A percentile compares a stretch with the other conserved stretches of the same genome.
Evolutionary conservation across 306 rosid species (phyloP).

Genomic region (Cajanus cajan): DNA sequence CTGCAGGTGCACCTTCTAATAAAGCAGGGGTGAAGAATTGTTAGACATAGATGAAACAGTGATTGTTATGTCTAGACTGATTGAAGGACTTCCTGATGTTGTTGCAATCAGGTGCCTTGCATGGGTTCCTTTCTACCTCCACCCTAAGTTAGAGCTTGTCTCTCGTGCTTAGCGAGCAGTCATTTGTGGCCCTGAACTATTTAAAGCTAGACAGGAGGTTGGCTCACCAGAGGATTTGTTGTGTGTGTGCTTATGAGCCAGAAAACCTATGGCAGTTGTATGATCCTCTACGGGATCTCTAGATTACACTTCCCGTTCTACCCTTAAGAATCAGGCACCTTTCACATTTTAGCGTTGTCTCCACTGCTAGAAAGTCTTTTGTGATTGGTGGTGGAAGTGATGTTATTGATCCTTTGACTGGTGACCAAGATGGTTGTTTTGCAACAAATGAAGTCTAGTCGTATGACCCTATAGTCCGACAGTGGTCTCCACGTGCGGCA

Average conservation of each 20-base stretch:
- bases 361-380: constrained; percentile 80
- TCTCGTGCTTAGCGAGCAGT: constrained; percentile 85
- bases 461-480: constrained; percentile 76
- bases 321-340: constrained; percentile 91
- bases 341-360: constrained; percentile 86
- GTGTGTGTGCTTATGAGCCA: constrained; percentile 92
- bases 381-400: constrained; percentile 98
- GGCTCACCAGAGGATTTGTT: constrained; percentile 79
- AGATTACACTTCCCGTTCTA: constrained; percentile 94
- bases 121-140: constrained; percentile 84
- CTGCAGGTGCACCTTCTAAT: constrained; percentile 32
- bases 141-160: constrained; percentile 81
- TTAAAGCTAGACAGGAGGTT: constrained; percentile 76
- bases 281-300: constrained; percentile 82
- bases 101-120: constrained; percentile 94
- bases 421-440: constrained; percentile 95
- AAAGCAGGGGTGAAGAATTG: constrained; percentile 30
- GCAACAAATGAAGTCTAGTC: constrained; percentile 98
- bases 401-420: constrained; percentile 91
- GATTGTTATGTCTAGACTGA: constrained; percentile 76
- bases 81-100: constrained; percentile 93
- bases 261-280: constrained; percentile 96
- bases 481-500: constrained; percentile 73
- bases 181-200: constrained; percentile 73
- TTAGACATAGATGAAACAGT: constrained; percentile 47